Base-by-base conservation (phyloP, 306 rosid genomes). In the Dryas octopetala region DNA sequence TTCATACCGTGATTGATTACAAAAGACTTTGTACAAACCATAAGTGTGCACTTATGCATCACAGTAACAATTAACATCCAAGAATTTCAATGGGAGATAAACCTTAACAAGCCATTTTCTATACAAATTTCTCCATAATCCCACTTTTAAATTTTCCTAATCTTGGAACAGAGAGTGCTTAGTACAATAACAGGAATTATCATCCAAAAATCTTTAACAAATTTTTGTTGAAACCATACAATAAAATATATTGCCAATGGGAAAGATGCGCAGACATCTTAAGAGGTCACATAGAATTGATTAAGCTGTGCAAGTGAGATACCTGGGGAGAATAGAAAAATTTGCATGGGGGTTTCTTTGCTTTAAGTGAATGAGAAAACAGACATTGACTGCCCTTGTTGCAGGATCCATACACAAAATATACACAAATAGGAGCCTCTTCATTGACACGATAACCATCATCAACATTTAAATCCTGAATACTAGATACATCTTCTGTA, bases 311-410 rank as follows among this genome's bases (percentile, higher is more conserved):
- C 46, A 12, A 10, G 74, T 75, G 49, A 62, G 16, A 19, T 85
- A 93, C 98, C 98, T 93, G 88, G 75, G 85, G 86, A 47, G 97
- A 79, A 62, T 62, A 84, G 85, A 89, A 88, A 83, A 77, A 93
- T 78, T 82, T 91, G 93, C 98, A 93, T 59, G 76, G 72, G 47
- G 93, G 85, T 78, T 75, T 86, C 82, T 76, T 84, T 26, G 90
- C 87, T 66, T 85, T 82, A 62, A 67, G 73, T 66, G 96, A 89
- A 79, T 91, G 98, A 75, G 97, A 85, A 86, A 76, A 93, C 51
- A 17, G n/a, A 84, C 98, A 93, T 51, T 78, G 49, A 76, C 75
- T 79, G 60, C 89, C 96, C 81, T 87, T 84, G 71, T 59, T 83
- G 84, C 98, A 91, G 73, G 11, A 73, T 65, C 97, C 98, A 1